Evolutionary conservation across 768 basidiomycete species (phyloP), one percentile per base, ranked within the genome.

Genomic region (Tricholomella constricta): DNA sequence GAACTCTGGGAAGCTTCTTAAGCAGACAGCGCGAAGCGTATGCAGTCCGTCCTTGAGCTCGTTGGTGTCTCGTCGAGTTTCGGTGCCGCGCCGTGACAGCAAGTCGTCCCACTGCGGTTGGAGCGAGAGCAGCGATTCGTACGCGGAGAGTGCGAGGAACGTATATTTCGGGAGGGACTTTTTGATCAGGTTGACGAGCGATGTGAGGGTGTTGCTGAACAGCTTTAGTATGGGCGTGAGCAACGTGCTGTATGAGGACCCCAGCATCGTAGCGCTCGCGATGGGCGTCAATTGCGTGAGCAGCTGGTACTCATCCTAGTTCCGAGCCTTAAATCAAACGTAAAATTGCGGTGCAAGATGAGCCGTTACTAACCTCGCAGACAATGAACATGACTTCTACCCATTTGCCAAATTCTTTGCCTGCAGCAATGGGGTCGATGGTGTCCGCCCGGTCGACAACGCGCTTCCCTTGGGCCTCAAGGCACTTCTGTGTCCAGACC

Each of bases 1-100:
- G 58, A 89, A 88, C 61, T 94, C 91, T 0, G 91, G 91, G 66
- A 93, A 94, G 46, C 88, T 91, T 40, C 91, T 76, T 53, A 93
- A 68, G 62, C 89, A 91, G 1, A 91, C 75, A 0, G 78, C 82
- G 12, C 88, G 74, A 9, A 94, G 71, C 5, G 79, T 71, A 45
- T 83, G 81, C 6, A 89, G 61, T 0, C 83, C 85, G 8, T 93
- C 91, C 60, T 82, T 86, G 41, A 89, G 68, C 59, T 90, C 90
- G 58, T 91, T 91, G 22, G 72, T 71, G 25, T 79, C 79, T 51
- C 71, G 73, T 20, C 70, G 64, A 36, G 64, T 64, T 22, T 72
- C 76, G 27, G 79, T 63, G 20, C 79, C 75, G 48, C 85, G 78
- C 11, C 78, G 74, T 2, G 72, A 69, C 54, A 90, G 75, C 12